Conservation (phyloP, 495 filamentous ascomycete genomes). For the Trichoderma erinaceum region DNA sequence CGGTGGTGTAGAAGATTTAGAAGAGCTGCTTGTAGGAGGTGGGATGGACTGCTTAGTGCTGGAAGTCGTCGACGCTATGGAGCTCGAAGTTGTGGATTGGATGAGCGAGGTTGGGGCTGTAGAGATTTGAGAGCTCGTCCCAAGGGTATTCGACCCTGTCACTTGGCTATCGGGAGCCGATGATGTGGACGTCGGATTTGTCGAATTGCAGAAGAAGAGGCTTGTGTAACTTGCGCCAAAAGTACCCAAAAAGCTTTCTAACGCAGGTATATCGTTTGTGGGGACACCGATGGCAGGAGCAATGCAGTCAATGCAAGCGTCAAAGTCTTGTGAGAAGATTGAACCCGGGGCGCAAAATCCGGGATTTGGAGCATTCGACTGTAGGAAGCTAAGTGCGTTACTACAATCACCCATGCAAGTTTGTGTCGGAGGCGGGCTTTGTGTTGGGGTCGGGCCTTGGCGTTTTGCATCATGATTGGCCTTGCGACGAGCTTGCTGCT, state of each 20-base stretch:
- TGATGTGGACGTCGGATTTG: constrained; percentile 10
- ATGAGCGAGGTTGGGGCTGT: constrained; percentile 20
- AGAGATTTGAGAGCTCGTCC: constrained; percentile 24
- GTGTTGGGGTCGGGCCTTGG: no score
- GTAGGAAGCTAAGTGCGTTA: no score
- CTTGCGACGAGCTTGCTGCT: background rate
- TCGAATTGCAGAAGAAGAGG: constrained; percentile 28
- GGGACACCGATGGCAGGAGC: constrained; percentile 11
- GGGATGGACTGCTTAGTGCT: background rate
- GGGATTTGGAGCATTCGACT: no score
- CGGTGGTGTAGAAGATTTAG: background rate
- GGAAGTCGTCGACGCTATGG: constrained; percentile 2
- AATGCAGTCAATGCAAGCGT: constrained; percentile 39
- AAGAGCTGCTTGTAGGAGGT: background rate
- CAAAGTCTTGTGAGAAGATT: constrained; percentile 32
- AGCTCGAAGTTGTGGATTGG: constrained; percentile 19
- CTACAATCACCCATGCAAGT: no score
- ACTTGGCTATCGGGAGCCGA: constrained; percentile 20
- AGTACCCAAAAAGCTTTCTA: constrained; percentile 17
- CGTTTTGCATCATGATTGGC: constrained; percentile 27
- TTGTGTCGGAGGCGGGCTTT: no score
- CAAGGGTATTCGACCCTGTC: constrained; percentile 18
- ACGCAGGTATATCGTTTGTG: no score
- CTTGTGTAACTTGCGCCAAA: no score
- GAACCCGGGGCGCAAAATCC: constrained; percentile 40